A percentile compares a stretch with the other conserved stretches of the same genome.
Conservation (phyloP, 495 filamentous ascomycete genomes). For the Immersiella caudata region DNA sequence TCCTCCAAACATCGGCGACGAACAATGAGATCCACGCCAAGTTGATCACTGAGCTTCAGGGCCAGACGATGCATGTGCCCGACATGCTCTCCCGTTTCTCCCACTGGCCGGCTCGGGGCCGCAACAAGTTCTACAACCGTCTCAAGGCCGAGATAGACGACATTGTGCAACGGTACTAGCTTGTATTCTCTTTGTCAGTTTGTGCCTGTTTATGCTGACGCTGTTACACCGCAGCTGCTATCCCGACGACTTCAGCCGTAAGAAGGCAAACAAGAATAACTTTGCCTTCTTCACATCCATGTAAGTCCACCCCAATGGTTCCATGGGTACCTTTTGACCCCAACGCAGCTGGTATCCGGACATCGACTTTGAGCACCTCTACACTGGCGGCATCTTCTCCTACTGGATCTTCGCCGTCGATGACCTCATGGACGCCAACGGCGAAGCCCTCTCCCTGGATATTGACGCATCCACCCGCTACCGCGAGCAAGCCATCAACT, state of each 20-base stretch:
- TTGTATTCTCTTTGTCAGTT: background rate
- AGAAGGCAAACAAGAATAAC: slow-evolving; percentile 6
- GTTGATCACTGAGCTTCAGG: slow-evolving; percentile 12
- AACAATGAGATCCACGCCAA: slow-evolving; percentile 16
- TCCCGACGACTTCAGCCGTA: slow-evolving; percentile 7
- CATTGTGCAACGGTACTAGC: background rate
- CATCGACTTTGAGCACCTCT: slow-evolving; percentile 12
- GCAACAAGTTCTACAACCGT: slow-evolving; percentile 15
- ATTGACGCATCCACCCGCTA: slow-evolving; percentile 4
- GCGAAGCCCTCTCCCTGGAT: slow-evolving; percentile 10
- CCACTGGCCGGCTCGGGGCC: slow-evolving; percentile 11
- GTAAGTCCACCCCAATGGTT: background rate
- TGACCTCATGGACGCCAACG: slow-evolving; percentile 17
- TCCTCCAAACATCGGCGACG: background rate
- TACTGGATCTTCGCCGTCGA: slow-evolving; percentile 18
- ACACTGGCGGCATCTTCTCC: slow-evolving; percentile 11
- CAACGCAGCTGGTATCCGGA: slow-evolving; percentile 11
- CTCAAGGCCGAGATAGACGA: slow-evolving; percentile 11
- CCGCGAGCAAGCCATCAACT: slow-evolving; percentile 7
- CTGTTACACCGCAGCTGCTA: background rate
- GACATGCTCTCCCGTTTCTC: slow-evolving; percentile 9
- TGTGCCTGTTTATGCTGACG: background rate
- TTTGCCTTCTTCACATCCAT: slow-evolving; percentile 10
- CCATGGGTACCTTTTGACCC: background rate
- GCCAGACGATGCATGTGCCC: slow-evolving; percentile 14